Conservation (phyloP, 805 yeast genomes). For the Helenozyma rhizophorensis region DNA sequence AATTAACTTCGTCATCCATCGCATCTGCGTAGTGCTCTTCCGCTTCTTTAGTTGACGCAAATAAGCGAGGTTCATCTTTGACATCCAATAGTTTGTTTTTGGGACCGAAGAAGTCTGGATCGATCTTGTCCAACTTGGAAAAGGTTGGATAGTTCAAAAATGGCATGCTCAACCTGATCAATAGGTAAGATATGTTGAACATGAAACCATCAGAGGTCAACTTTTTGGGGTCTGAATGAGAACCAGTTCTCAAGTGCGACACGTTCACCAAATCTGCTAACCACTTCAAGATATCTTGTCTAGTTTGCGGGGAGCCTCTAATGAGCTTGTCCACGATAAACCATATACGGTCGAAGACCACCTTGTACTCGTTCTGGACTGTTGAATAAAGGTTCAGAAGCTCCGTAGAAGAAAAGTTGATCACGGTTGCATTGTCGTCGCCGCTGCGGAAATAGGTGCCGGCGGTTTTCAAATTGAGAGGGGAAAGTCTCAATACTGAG, state of each 20-base stretch:
- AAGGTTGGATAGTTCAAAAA: constrained; percentile 63
- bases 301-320: constrained; percentile 63
- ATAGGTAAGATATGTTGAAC: constrained; percentile 65
- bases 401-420: constrained; percentile 43
- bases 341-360: constrained; percentile 59
- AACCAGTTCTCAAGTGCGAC: constrained; percentile 84
- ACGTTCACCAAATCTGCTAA: constrained; percentile 71
- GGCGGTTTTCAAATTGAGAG: constrained; percentile 53
- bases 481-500: constrained; percentile 70
- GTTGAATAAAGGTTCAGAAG: constrained; percentile 40
- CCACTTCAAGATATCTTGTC: constrained; percentile 61
- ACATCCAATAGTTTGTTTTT: constrained; percentile 57
- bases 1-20: constrained; percentile 50
- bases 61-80: constrained; percentile 75
- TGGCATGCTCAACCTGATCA: constrained; percentile 76
- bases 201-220: constrained; percentile 78
- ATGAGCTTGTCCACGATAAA: constrained; percentile 68
- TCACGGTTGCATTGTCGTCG: constrained; percentile 16
- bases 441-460: constrained; percentile 39
- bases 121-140: constrained; percentile 72
- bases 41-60: constrained; percentile 70
- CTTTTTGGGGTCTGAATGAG: constrained; percentile 65
- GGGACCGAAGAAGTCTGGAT: constrained; percentile 57
- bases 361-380: constrained; percentile 59
- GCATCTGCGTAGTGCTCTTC: constrained; percentile 47